Base-by-base conservation (phyloP, 106 monocot species). In the Apostasia ramifera region DNA sequence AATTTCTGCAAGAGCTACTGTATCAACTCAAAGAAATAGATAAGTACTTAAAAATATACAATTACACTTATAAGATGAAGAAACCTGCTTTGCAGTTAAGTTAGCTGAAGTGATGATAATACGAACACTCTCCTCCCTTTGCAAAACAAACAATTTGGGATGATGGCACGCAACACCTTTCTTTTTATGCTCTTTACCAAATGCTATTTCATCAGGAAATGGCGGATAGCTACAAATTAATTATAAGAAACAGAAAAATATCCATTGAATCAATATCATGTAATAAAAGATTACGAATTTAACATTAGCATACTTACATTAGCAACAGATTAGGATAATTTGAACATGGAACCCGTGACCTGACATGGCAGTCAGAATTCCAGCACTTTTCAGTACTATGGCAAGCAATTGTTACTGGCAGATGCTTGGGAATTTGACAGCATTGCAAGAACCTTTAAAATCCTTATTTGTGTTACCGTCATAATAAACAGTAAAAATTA, bases 111-210 rank as follows among this genome's bases (percentile, higher is more conserved):
- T 90, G 55, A 94, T 71, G 47, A 92, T 56, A 61, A 92, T 79
- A 70, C 92, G 85, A 44, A 86, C 75, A 63, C 61, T 73, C 52
- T 84, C 84, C 61, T 86, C 73, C 63, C 89, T 89, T 66, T 86
- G 93, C 81, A 93, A 80, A 38, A 93, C 68, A 64, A 93, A 58
- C 13, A 93, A 71, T 62, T 93, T 93, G 40, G 93, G 89, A 69
- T 93, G 93, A 73, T 93, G 93, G 78, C 93, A 93, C 69, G 89
- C 93, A 60, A 93, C 84, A 58, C 93, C 93, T 76, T 73, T 57
- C 53, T 80, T 89, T 60, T 79, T 89, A 39, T 69, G 67, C 39
- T 89, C 93, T 55, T 86, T 86, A 14, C 93, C 93, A 78, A 93
- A 93, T 9, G 93, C 93, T 73, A 93, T 89, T 63, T 66, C 81